Evolutionary conservation across 345 rosid genomes (phyloP).

Genomic region (Lenwebbia sp.): DNA sequence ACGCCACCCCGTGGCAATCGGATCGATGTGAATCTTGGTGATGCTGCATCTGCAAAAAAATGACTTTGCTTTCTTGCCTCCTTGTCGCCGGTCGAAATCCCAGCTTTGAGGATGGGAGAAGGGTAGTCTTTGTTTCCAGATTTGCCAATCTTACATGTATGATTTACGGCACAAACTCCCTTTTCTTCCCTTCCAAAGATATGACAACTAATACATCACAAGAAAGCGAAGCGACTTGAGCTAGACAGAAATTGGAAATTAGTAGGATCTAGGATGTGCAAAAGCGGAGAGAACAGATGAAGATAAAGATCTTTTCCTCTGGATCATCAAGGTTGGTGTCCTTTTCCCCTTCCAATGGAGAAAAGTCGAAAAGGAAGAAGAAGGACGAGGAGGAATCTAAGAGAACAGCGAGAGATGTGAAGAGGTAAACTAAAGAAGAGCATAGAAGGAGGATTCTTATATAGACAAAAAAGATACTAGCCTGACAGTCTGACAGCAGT

Average conservation of each 20-base stretch:
- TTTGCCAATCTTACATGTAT: not conserved
- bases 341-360: not conserved
- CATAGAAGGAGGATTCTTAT: not conserved
- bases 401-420: not conserved
- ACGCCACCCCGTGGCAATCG: not conserved
- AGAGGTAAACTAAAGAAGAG: not conserved
- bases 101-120: not conserved
- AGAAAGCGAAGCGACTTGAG: not conserved
- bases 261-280: not conserved
- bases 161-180: not conserved
- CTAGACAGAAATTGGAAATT: not conserved
- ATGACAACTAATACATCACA: not conserved
- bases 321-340: not conserved
- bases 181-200: not conserved
- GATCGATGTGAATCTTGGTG: constrained; percentile 52
- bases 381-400: not conserved
- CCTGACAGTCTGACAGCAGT: too few relatives aligned
- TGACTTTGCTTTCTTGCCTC: constrained; percentile 11
- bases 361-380: not conserved
- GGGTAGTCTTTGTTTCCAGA: not conserved
- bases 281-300: not conserved
- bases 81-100: not conserved
- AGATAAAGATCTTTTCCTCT: not conserved
- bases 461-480: not conserved
- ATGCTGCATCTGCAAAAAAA: constrained; percentile 55